Conservation (phyloP, 2,329 filamentous ascomycete species). For the Fusarium sp. region DNA sequence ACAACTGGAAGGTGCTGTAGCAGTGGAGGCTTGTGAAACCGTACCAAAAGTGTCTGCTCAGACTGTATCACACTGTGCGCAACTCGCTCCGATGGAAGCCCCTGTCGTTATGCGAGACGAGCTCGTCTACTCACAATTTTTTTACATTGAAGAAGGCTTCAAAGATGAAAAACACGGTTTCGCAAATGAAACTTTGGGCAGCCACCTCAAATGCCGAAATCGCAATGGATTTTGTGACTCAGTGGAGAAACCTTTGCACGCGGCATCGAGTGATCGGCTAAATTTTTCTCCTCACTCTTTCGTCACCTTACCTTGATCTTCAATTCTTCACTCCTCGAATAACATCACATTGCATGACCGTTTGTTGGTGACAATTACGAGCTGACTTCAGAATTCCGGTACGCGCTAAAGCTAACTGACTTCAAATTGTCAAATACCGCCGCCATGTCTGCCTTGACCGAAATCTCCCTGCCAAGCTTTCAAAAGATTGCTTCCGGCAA, state of each 20-base stretch:
- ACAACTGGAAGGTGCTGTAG: neutral
- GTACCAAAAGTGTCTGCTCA: neutral
- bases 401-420: neutral
- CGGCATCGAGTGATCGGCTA: conserved; percentile 35
- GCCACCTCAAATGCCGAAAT: conserved; percentile 9
- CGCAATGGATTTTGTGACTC: conserved; percentile 29
- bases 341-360: conserved; percentile 9
- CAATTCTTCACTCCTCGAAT: conserved; percentile 9
- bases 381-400: neutral
- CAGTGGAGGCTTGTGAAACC: conserved; percentile 10
- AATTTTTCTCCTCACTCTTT: conserved; percentile 43
- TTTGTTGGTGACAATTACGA: neutral
- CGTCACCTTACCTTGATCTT: conserved; percentile 36
- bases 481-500: conserved; percentile 66
- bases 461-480: conserved; percentile 50
- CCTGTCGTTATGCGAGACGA: conserved; percentile 24
- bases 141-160: conserved; percentile 6
- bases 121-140: neutral
- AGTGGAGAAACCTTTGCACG: conserved; percentile 39
- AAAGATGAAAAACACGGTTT: conserved; percentile 9
- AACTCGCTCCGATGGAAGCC: conserved; percentile 11
- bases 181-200: conserved; percentile 2
- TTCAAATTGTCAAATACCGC: neutral
- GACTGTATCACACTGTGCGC: conserved; percentile 19
- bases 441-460: conserved; percentile 37